Evolutionary conservation across 208 protist species (phyloP).

Genomic region (Trypanosomatidae sp.): DNA sequence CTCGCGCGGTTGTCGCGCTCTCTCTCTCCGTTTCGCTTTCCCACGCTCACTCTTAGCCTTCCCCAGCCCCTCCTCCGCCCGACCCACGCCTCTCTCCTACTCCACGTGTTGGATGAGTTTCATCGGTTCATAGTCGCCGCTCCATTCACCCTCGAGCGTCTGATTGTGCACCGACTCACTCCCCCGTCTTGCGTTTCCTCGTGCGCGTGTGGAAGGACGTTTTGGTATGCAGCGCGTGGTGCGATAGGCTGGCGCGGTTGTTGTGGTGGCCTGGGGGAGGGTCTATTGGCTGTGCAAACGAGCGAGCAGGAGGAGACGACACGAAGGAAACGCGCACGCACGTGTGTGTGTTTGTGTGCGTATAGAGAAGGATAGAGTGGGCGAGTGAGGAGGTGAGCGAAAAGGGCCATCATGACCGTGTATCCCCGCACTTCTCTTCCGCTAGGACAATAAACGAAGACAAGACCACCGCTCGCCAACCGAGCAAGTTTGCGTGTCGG

Average conservation of each 20-base stretch:
- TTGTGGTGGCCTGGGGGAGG: background rate
- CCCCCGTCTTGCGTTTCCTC: background rate
- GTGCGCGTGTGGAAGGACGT: background rate
- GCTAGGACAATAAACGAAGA: background rate
- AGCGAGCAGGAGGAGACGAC: background rate
- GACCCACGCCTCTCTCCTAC: background rate
- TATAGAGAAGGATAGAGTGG: background rate
- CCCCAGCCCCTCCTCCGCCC: too few relatives aligned
- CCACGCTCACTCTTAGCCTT: background rate
- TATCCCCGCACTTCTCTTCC: background rate
- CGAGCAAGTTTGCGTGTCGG: background rate
- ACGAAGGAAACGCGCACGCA: background rate
- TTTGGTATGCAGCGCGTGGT: background rate
- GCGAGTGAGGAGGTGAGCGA: background rate
- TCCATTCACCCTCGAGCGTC: background rate
- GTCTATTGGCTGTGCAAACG: background rate
- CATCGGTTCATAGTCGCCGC: background rate
- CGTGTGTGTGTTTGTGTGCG: background rate
- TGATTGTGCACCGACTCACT: too few relatives aligned
- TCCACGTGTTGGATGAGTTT: background rate
- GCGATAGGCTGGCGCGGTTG: background rate
- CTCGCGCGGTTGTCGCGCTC: background rate
- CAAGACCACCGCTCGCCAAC: background rate
- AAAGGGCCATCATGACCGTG: background rate
- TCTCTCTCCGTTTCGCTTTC: background rate